A percentile compares a stretch with the other conserved stretches of the same genome.
Evolutionary conservation across 371 early-diverging fungal species (phyloP).

Genomic region (Funneliformis caledonium): DNA sequence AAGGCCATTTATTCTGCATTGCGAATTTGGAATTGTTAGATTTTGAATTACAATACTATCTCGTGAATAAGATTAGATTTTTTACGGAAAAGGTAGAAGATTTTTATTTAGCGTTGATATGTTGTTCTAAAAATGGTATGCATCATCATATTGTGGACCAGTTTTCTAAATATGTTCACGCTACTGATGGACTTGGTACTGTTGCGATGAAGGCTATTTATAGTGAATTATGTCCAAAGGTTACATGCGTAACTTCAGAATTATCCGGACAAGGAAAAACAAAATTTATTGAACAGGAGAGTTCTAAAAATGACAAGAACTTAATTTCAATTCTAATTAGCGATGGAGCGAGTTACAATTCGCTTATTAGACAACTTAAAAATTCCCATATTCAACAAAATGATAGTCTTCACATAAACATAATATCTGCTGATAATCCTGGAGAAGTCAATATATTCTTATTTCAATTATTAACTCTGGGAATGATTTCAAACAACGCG

Average conservation of each 20-base stretch:
- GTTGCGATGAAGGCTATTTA: slow-evolving; percentile 31
- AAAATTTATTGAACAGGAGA: slow-evolving; percentile 12
- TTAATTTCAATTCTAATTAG: slow-evolving; percentile 23
- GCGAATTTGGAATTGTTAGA: slow-evolving; percentile 40
- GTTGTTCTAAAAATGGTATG: slow-evolving; percentile 14
- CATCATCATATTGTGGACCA: slow-evolving; percentile 40
- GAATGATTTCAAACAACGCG: slow-evolving; percentile 1
- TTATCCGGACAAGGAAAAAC: slow-evolving; percentile 40
- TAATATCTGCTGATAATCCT: background rate
- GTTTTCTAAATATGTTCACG: slow-evolving; percentile 39
- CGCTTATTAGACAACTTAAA: background rate
- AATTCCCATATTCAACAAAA: background rate
- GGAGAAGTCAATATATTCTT: slow-evolving; percentile 33
- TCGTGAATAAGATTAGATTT: slow-evolving; percentile 32
- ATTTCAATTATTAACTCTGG: slow-evolving; percentile 30
- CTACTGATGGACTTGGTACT: slow-evolving; percentile 4
- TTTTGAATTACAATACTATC: slow-evolving; percentile 39
- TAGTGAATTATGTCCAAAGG: slow-evolving; percentile 34
- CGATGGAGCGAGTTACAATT: slow-evolving; percentile 7
- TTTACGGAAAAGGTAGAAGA: background rate
- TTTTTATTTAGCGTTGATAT: slow-evolving; percentile 30
- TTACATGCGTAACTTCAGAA: slow-evolving; percentile 21
- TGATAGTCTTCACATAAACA: slow-evolving; percentile 35
- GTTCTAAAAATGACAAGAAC: slow-evolving; percentile 2
- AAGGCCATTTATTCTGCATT: slow-evolving; percentile 28